Evolutionary conservation across 2,329 filamentous ascomycete genomes (phyloP).

Genomic region (Setomelanomma holmii): DNA sequence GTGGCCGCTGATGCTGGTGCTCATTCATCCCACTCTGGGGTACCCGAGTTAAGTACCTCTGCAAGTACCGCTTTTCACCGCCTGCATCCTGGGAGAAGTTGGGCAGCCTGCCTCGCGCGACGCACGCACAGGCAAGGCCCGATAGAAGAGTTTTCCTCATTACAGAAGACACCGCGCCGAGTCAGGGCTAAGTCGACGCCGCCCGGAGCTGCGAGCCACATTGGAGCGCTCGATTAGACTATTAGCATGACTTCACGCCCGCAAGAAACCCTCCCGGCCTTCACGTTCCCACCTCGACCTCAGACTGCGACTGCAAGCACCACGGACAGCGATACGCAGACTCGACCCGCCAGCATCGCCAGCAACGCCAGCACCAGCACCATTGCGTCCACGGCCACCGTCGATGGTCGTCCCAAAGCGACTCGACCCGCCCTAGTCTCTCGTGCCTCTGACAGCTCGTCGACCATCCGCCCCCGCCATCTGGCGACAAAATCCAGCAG

Average conservation of each 20-base stretch:
- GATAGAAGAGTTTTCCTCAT: constrained; percentile 46
- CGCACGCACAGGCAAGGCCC: constrained; percentile 32
- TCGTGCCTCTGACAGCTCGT: constrained; percentile 37
- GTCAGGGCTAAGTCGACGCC: constrained; percentile 44
- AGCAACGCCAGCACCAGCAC: no score
- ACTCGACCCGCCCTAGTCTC: constrained; percentile 40
- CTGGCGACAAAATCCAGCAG: constrained; percentile 50
- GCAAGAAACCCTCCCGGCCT: constrained; percentile 23
- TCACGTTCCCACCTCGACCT: constrained; percentile 11
- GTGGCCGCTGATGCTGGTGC: no score
- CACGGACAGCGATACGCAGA: constrained; percentile 9
- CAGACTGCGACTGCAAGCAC: constrained; percentile 16
- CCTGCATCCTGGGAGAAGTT: constrained; percentile 29
- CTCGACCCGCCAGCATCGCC: no score
- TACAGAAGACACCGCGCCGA: constrained; percentile 36
- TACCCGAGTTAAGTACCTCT: constrained; percentile 19
- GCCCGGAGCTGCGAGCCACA: constrained; percentile 36
- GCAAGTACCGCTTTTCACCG: constrained; percentile 30
- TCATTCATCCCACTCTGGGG: neutral
- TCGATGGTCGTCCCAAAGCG: constrained; percentile 34
- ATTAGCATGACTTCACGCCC: constrained; percentile 41
- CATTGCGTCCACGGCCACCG: constrained; percentile 29
- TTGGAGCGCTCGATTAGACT: constrained; percentile 26
- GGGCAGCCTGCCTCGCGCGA: constrained; percentile 35
- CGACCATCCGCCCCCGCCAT: constrained; percentile 39